A percentile compares a stretch with the other conserved stretches of the same genome.
Conservation (phyloP, 139 green algal genomes). For the Bryopsis sp. region DNA sequence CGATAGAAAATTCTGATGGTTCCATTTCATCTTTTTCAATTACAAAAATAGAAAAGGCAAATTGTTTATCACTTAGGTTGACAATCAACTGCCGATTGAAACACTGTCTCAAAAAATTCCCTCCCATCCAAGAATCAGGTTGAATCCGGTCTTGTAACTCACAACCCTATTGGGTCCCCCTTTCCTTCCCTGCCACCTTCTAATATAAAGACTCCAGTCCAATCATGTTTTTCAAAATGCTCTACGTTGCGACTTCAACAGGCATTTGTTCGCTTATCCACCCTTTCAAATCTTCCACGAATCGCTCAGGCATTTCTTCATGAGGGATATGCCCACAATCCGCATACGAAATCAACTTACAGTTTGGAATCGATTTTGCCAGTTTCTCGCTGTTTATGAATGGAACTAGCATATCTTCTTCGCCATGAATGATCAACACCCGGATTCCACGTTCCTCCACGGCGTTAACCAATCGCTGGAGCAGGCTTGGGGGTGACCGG, state of each 20-base stretch:
- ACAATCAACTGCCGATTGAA: too few relatives aligned
- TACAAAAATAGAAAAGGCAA: too few relatives aligned
- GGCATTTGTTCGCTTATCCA: not conserved
- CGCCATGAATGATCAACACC: conserved; percentile 17
- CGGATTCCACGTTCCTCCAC: not conserved
- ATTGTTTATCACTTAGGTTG: too few relatives aligned
- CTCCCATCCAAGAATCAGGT: too few relatives aligned
- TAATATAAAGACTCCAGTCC: too few relatives aligned
- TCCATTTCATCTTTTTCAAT: too few relatives aligned
- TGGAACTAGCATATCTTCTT: conserved; percentile 29
- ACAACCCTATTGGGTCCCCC: too few relatives aligned
- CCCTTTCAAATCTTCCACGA: conserved; percentile 20
- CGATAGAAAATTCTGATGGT: too few relatives aligned
- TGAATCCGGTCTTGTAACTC: too few relatives aligned
- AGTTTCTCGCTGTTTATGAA: conserved; percentile 26
- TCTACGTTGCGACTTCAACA: not conserved
- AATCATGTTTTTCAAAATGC: too few relatives aligned
- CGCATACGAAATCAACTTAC: conserved; percentile 14
- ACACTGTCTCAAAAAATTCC: too few relatives aligned
- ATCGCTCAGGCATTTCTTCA: conserved; percentile 34
- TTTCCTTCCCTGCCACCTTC: too few relatives aligned
- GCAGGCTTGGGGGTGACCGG: not conserved
- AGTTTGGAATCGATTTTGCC: conserved; percentile 11
- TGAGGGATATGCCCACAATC: conserved; percentile 28
- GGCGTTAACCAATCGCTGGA: not conserved